phyloP scores from a whole-genome alignment of 768 basidiomycete species.

The Tulasnella sp. region DNA sequence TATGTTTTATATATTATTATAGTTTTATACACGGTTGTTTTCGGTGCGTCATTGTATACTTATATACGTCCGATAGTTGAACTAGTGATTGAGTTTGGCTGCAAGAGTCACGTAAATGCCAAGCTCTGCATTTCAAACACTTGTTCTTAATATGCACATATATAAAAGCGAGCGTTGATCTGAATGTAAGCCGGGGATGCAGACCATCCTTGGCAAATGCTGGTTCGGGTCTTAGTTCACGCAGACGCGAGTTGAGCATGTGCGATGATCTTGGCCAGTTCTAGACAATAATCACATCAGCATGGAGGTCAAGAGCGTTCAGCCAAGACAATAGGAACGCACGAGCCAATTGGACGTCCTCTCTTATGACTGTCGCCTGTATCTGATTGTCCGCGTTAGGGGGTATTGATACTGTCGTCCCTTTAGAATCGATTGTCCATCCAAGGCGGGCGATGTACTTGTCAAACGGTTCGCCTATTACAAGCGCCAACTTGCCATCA shows the following conservation, averaged over 20 bases:
- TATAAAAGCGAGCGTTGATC: too few species aligned
- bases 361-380: slow-evolving; percentile 74
- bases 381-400: slow-evolving; percentile 84
- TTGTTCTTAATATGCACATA: too few species aligned
- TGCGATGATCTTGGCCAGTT: slow-evolving; percentile 17
- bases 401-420: slow-evolving; percentile 55
- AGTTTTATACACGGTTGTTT: too few species aligned
- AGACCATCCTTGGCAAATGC: too few species aligned
- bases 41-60: too few species aligned
- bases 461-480: slow-evolving; percentile 44
- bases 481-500: too few species aligned
- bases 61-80: too few species aligned
- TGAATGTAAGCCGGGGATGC: too few species aligned
- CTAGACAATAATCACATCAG: not conserved
- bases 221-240: not conserved
- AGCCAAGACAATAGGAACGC: slow-evolving; percentile 28
- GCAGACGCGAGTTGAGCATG: slow-evolving; percentile 12
- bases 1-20: too few species aligned
- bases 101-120: too few species aligned
- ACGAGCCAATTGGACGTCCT: slow-evolving; percentile 74
- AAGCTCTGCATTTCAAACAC: too few species aligned
- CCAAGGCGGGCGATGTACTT: slow-evolving; percentile 53
- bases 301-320: not conserved
- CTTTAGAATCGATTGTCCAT: slow-evolving; percentile 49
- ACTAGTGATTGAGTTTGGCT: too few species aligned